Conservation (phyloP, 768 basidiomycete species). For the Lentinula detonsa region DNA sequence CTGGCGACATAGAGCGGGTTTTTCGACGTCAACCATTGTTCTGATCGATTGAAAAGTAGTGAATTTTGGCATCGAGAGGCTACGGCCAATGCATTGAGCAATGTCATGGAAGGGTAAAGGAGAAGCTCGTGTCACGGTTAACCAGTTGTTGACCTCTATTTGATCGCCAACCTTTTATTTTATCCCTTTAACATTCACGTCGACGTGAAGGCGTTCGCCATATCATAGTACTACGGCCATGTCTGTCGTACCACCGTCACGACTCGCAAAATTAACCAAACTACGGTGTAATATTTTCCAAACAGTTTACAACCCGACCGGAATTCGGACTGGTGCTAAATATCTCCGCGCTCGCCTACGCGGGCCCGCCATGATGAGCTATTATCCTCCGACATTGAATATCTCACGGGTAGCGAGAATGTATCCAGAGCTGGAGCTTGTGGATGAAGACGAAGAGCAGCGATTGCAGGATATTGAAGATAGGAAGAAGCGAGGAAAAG, state of each 20-base stretch:
- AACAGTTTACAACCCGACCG: constrained; percentile 82
- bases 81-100: neutral
- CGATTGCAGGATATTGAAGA: constrained; percentile 63
- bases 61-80: neutral
- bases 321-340: constrained; percentile 83
- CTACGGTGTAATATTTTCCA: constrained; percentile 76
- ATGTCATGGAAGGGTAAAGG: neutral
- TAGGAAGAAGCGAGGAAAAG: constrained; percentile 73
- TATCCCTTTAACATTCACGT: neutral
- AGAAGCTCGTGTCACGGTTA: neutral
- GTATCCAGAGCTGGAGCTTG: constrained; percentile 53
- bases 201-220: neutral
- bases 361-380: constrained; percentile 81
- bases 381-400: constrained; percentile 67
- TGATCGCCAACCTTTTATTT: neutral
- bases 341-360: constrained; percentile 78
- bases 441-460: constrained; percentile 63
- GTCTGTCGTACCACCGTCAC: constrained; percentile 37
- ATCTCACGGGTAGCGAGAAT: constrained; percentile 44
- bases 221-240: constrained; percentile 12
- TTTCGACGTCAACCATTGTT: neutral
- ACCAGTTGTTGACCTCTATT: neutral
- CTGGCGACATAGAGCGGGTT: neutral
- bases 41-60: neutral
- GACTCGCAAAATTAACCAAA: constrained; percentile 54